A percentile compares a stretch with the other conserved stretches of the same genome.
phyloP scores from a whole-genome alignment of 164 flowering plant genomes.

The Sedum album region DNA sequence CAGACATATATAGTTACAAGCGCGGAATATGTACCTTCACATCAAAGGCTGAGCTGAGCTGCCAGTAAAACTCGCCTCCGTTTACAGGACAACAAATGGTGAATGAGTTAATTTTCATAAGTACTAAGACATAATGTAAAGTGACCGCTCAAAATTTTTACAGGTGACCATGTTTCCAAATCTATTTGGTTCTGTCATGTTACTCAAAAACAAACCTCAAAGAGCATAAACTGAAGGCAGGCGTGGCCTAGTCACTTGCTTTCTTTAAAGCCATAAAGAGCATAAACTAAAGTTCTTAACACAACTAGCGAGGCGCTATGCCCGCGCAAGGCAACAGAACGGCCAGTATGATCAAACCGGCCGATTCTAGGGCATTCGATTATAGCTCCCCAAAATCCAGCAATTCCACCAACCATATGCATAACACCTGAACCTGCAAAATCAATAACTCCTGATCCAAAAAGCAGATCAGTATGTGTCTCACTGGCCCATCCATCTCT shows the following conservation, averaged over 20 bases:
- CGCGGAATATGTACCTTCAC: not conserved
- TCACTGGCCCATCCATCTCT: conserved; percentile 44
- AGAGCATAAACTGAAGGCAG: not conserved
- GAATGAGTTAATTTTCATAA: too few species aligned
- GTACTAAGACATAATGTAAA: too few species aligned
- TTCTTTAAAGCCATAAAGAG: not conserved
- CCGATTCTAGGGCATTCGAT: conserved; percentile 64
- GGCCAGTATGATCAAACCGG: conserved; percentile 42
- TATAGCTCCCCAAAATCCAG: conserved; percentile 57
- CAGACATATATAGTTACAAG: too few species aligned
- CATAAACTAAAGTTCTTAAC: conserved; percentile 56
- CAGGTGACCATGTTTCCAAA: conserved; percentile 5
- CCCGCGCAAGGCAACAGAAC: conserved; percentile 45
- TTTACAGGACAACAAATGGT: not conserved
- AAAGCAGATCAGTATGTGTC: conserved; percentile 20
- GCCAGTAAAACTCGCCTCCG: not conserved
- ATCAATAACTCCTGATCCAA: conserved; percentile 55
- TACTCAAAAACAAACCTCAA: not conserved
- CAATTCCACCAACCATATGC: conserved; percentile 55
- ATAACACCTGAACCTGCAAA: conserved; percentile 58
- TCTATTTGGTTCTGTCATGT: not conserved
- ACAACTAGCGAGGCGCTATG: conserved; percentile 59
- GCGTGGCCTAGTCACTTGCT: not conserved
- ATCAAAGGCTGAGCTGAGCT: not conserved
- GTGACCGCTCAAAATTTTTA: not conserved